Evolutionary conservation across 2,329 filamentous ascomycete species (phyloP), one percentile per base, ranked within the genome.

Genomic region (Neofusicoccum sp.): DNA sequence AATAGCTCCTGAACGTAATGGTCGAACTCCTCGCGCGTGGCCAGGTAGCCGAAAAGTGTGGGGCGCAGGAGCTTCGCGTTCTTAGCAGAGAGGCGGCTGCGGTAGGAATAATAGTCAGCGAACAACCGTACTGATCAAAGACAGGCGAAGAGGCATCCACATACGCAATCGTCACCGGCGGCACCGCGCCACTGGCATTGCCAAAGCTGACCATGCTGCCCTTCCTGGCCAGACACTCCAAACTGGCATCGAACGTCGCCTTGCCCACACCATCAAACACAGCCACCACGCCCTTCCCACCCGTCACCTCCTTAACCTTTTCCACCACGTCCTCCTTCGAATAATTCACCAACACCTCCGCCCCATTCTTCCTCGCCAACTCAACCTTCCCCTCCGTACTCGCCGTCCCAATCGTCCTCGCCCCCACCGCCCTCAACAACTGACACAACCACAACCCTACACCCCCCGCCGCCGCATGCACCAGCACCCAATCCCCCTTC

Each of bases 201-300:
- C 91, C 91, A 76, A 93, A 96, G 51, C 85, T 88, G 28, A 91
- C 82, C 68, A 96, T 76, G 1, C 82, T 88, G 4, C 91, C 93
- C 79, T 96, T 96, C 64, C 87, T 75, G 66, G 87, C 89, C 58
- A 93, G 81, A 67, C 86, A 84, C 65, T 92, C 85, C 65, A 96
- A 73, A 68, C 88, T 89, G 20, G 84, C 81, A 66, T 96, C 90
- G 76, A 95, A 96, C 0, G 93, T 96, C 51, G 83, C 82, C 78
- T 91, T 91, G 11, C 92, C 93, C 2, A 96, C 90, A 5, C 90
- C 89, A 71, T 96, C 92, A 71, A 91, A 96, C 30, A 96, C 88
- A 8, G 88, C 91, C 64, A 86, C 84, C 2, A 89, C 87, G 6
- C 93, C 93, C 62, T 86, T 78, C 0, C 88, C 88, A 1, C 80